These are phyloP conservation scores for Candolleomyces eurysporus DNA, from an alignment of 768 basidiomycete species.

Conservation along the genomic window DNA sequence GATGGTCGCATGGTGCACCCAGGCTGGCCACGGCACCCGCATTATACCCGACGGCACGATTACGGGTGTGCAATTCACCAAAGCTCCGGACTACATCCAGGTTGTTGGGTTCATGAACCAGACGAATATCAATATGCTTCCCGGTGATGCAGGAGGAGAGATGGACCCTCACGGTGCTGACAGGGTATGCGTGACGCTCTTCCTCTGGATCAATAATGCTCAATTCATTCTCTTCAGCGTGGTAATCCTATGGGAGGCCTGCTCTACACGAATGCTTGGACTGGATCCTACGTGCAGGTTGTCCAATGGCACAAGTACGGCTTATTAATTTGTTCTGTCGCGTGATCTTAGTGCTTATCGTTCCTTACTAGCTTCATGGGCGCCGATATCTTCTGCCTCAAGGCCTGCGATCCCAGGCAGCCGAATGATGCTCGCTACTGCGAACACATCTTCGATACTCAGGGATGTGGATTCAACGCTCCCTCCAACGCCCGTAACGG, in stretches of 20 bases:
- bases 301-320: conserved; percentile 68
- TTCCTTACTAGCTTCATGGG: conserved; percentile 61
- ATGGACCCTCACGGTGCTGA: conserved; percentile 66
- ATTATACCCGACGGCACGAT: conserved; percentile 59
- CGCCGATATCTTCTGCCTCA: conserved; percentile 60
- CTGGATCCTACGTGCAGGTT: conserved; percentile 49
- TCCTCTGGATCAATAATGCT: background rate
- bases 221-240: conserved; percentile 43
- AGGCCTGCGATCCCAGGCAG: conserved; percentile 61
- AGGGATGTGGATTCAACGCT: conserved; percentile 60
- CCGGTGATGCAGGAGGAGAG: conserved; percentile 63
- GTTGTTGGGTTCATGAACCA: conserved; percentile 62
- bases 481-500: conserved; percentile 51
- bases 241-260: conserved; percentile 78
- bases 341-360: background rate
- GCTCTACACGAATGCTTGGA: conserved; percentile 58
- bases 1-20: conserved; percentile 70
- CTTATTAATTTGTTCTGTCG: background rate
- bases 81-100: conserved; percentile 52
- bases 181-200: conserved; percentile 11
- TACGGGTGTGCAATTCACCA: conserved; percentile 53
- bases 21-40: conserved; percentile 60
- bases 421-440: conserved; percentile 51
- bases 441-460: conserved; percentile 67
- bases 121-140: conserved; percentile 43